Percentiles rank a stretch among this genome's conserved stretches.
These are phyloP conservation scores for Sugiyamaella pinicola DNA, from an alignment of 1,139 yeast genomes.

Conservation along the genomic window DNA sequence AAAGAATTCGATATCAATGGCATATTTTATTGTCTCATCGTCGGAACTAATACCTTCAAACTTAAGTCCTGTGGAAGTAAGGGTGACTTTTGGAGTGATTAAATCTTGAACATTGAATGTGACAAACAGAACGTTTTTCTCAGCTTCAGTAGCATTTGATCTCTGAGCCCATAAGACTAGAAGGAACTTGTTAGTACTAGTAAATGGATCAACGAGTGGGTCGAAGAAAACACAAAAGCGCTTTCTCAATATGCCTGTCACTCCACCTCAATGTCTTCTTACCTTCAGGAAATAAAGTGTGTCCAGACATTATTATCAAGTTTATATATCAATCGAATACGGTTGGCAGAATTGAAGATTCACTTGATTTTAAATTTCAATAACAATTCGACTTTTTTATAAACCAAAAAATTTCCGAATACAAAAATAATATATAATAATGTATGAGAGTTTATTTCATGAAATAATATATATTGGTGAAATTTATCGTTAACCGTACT, in stretches of 20 bases:
- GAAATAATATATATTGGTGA: background rate
- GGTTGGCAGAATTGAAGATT: background rate
- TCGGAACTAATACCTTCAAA: conserved; percentile 51
- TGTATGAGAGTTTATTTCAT: background rate
- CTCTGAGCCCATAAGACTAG: conserved; percentile 95
- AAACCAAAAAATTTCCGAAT: too few species aligned
- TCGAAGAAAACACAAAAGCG: too few species aligned
- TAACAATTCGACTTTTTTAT: too few species aligned
- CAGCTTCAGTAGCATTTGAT: conserved; percentile 67
- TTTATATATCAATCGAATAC: background rate
- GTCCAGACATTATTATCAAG: conserved; percentile 14
- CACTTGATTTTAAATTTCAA: background rate
- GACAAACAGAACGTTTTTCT: conserved; percentile 73
- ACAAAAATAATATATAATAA: background rate
- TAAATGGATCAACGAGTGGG: background rate
- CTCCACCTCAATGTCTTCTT: conserved; percentile 5
- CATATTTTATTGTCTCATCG: conserved; percentile 47
- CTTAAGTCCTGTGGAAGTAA: conserved; percentile 59
- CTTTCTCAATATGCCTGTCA: background rate
- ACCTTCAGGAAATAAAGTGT: conserved; percentile 26
- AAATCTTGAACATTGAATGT: conserved; percentile 79
- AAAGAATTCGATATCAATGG: conserved; percentile 67
- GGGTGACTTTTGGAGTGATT: conserved; percentile 59
- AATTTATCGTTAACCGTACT: background rate
- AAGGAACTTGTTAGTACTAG: conserved; percentile 19